Percentiles rank a stretch among this genome's conserved stretches.
Evolutionary conservation across 345 rosid species (phyloP).

Genomic region (Cochlearia excelsa): DNA sequence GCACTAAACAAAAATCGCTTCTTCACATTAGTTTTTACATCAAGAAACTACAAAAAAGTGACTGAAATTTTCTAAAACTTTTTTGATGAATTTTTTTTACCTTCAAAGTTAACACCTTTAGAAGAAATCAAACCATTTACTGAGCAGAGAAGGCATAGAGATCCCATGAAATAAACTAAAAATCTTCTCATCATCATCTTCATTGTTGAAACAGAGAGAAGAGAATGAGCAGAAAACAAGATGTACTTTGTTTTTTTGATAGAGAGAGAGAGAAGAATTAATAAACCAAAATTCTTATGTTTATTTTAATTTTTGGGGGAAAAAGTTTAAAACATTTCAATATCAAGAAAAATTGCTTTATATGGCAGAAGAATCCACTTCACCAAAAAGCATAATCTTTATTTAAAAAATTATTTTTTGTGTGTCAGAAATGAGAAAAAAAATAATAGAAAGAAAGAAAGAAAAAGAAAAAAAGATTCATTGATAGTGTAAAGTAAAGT

Average conservation of each 20-base stretch:
- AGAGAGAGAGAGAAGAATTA: slow-evolving; percentile 23
- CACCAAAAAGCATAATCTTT: slow-evolving; percentile 40
- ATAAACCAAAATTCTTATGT: slow-evolving; percentile 19
- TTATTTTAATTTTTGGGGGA: slow-evolving; percentile 31
- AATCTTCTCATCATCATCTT: slow-evolving; percentile 32
- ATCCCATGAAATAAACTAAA: slow-evolving; percentile 33
- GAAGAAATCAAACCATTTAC: slow-evolving; percentile 67
- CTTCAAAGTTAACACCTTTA: slow-evolving; percentile 90
- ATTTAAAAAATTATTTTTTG: slow-evolving; percentile 6
- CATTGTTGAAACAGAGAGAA: slow-evolving; percentile 36
- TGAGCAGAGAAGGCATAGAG: slow-evolving; percentile 47
- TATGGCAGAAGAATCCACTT: slow-evolving; percentile 50
- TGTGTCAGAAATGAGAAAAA: too few relatives aligned
- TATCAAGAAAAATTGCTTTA: slow-evolving; percentile 46
- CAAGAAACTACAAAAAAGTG: too few relatives aligned
- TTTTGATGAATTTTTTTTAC: too few relatives aligned
- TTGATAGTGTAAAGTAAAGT: slow-evolving; percentile 46
- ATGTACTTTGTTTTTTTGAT: slow-evolving; percentile 17
- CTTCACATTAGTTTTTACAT: slow-evolving; percentile 24
- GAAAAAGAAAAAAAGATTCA: slow-evolving; percentile 32
- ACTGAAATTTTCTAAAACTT: too few relatives aligned
- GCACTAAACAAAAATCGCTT: slow-evolving; percentile 52
- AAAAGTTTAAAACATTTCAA: slow-evolving; percentile 37
- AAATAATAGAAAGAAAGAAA: neutral
- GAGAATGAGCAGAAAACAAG: slow-evolving; percentile 40